Evolutionary conservation across 768 basidiomycete species (phyloP).

Genomic region (Chalciporus sphaerocephalus): DNA sequence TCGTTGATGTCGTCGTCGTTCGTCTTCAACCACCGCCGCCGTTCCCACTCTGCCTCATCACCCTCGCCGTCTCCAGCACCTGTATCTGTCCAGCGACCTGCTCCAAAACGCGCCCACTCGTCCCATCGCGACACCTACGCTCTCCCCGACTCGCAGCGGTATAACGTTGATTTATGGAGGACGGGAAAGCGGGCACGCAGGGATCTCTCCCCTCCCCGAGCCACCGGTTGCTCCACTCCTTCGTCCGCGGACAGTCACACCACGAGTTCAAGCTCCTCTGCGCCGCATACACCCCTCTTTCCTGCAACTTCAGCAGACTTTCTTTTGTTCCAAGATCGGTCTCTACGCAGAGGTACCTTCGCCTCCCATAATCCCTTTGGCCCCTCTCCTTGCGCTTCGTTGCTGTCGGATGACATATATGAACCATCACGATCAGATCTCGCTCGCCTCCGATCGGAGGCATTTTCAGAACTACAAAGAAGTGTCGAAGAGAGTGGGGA

Average conservation of each 20-base stretch:
- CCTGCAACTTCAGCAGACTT: conserved; percentile 50
- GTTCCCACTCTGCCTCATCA: conserved; percentile 50
- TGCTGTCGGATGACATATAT: conserved; percentile 18
- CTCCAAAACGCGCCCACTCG: conserved; percentile 50
- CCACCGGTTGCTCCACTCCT: conserved; percentile 30
- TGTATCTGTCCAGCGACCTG: conserved; percentile 36
- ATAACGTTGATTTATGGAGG: conserved; percentile 52
- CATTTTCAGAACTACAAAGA: conserved; percentile 61
- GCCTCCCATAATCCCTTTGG: conserved; percentile 12
- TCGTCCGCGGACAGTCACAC: conserved; percentile 28
- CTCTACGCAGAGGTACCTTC: conserved; percentile 6
- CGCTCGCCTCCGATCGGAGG: conserved; percentile 50
- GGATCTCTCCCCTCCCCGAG: conserved; percentile 31
- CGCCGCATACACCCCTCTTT: conserved; percentile 36
- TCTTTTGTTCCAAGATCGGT: conserved; percentile 35
- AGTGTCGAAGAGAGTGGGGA: conserved; percentile 64
- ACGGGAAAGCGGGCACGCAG: conserved; percentile 52
- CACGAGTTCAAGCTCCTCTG: conserved; percentile 21
- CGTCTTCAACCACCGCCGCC: conserved; percentile 39
- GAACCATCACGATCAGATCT: conserved; percentile 32
- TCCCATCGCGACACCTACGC: conserved; percentile 34
- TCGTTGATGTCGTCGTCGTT: conserved; percentile 35
- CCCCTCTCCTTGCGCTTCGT: conserved; percentile 21
- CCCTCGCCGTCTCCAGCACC: conserved; percentile 34
- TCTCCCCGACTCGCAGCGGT: conserved; percentile 40